phyloP scores from a whole-genome alignment of 2,329 filamentous ascomycete genomes.

The Cordyceps cateniannulata region DNA sequence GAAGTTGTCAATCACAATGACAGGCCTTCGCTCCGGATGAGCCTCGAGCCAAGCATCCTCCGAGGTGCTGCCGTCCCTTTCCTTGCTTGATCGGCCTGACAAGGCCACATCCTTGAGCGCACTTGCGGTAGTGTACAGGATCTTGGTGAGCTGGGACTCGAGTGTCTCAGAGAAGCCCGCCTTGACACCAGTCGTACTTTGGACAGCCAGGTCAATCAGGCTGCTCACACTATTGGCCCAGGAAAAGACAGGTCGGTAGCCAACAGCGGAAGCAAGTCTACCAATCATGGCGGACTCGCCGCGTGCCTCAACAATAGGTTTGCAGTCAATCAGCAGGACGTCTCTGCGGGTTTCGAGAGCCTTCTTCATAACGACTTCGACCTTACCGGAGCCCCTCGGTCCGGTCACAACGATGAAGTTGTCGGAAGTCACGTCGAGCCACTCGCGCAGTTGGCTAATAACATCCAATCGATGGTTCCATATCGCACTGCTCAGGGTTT shows the following conservation, averaged over 20 bases:
- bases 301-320: constrained; percentile 82
- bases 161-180: constrained; percentile 90
- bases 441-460: constrained; percentile 75
- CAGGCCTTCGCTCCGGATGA: constrained; percentile 74
- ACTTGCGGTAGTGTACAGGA: constrained; percentile 73
- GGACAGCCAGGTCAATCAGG: constrained; percentile 84
- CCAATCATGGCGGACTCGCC: constrained; percentile 83
- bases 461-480: constrained; percentile 82
- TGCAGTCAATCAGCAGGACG: constrained; percentile 85
- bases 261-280: constrained; percentile 73
- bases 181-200: constrained; percentile 90
- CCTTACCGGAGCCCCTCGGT: constrained; percentile 84
- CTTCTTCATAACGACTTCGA: constrained; percentile 79
- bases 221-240: constrained; percentile 96
- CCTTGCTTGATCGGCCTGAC: constrained; percentile 60
- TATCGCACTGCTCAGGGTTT: constrained; percentile 63
- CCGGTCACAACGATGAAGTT: constrained; percentile 94
- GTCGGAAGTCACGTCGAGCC: constrained; percentile 81
- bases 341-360: constrained; percentile 69
- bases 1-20: constrained; percentile 90
- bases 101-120: constrained; percentile 76
- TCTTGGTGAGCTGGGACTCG: constrained; percentile 83
- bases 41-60: constrained; percentile 87
- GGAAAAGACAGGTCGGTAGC: constrained; percentile 88
- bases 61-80: constrained; percentile 64